A percentile compares a stretch with the other conserved stretches of the same genome.
Conservation (phyloP, 1,284 basidiomycete genomes). For the Quambalaria eucalypti region DNA sequence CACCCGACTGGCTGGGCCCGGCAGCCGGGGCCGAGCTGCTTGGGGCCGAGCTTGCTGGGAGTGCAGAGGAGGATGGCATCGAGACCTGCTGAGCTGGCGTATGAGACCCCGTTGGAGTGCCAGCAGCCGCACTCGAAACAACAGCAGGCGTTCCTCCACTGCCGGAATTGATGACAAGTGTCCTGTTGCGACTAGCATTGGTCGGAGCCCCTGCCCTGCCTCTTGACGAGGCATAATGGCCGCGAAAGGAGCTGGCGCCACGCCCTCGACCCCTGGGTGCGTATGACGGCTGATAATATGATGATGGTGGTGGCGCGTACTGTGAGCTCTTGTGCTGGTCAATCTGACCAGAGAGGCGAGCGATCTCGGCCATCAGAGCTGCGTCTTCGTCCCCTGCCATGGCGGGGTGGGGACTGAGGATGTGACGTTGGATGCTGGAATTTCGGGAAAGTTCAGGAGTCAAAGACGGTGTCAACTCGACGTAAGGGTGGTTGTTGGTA, state of each 20-base stretch:
- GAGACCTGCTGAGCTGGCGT: not conserved
- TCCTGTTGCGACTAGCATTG: not conserved
- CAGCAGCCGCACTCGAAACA: conserved; percentile 21
- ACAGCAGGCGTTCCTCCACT: too few species aligned
- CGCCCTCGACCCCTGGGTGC: not conserved
- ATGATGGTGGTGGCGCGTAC: not conserved
- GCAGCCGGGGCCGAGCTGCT: not conserved
- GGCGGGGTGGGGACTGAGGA: not conserved
- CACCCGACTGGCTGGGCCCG: conserved; percentile 2
- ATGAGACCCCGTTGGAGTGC: conserved; percentile 12
- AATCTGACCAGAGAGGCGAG: not conserved
- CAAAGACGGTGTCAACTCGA: too few species aligned
- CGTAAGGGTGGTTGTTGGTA: too few species aligned
- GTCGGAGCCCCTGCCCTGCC: not conserved
- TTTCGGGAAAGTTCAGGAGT: too few species aligned
- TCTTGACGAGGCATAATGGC: not conserved
- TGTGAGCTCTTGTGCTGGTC: not conserved
- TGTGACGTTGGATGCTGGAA: too few species aligned
- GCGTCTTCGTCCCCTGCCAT: not conserved
- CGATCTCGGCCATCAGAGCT: not conserved
- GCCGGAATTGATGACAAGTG: conserved; percentile 1
- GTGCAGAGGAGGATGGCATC: not conserved
- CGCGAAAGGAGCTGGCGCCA: not conserved
- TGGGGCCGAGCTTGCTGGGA: not conserved
- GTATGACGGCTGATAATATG: not conserved